Conservation (phyloP, 192 early-diverging fungal species). For the Podila verticillata region DNA sequence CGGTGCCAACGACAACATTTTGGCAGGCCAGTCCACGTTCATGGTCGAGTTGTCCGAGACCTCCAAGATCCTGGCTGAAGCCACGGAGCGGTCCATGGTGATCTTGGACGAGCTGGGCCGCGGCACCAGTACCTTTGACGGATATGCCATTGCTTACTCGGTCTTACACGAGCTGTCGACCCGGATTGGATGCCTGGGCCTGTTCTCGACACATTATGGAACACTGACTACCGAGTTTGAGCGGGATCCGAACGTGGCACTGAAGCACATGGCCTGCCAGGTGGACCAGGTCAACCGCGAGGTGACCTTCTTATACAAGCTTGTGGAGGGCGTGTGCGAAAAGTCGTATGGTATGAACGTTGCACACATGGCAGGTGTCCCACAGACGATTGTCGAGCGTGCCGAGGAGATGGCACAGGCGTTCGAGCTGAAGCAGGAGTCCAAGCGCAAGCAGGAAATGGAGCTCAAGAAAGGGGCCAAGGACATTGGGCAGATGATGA, state of each 20-base stretch:
- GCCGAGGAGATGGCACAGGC: constrained; percentile 77
- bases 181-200: constrained; percentile 84
- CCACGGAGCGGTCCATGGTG: constrained; percentile 89
- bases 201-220: constrained; percentile 98
- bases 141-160: constrained; percentile 94
- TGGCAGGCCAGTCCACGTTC: constrained; percentile 95
- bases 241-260: constrained; percentile 76
- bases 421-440: constrained; percentile 71
- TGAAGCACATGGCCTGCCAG: constrained; percentile 90
- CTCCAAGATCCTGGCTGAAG: constrained; percentile 89
- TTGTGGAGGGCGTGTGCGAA: constrained; percentile 85
- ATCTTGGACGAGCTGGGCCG: constrained; percentile 98
- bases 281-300: constrained; percentile 83
- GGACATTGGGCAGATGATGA: constrained; percentile 36
- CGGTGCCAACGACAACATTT: constrained; percentile 97
- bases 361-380: constrained; percentile 95
- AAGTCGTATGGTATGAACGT: constrained; percentile 99
- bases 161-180: constrained; percentile 88
- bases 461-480: constrained; percentile 19
- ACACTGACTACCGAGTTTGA: constrained; percentile 89
- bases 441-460: constrained; percentile 27
- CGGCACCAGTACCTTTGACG: constrained; percentile 97
- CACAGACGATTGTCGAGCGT: constrained; percentile 69
- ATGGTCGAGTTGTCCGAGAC: constrained; percentile 98
- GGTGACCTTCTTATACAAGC: constrained; percentile 96